Evolutionary conservation across 2,329 filamentous ascomycete genomes (phyloP).

Genomic region (Magnaporthales sp.): DNA sequence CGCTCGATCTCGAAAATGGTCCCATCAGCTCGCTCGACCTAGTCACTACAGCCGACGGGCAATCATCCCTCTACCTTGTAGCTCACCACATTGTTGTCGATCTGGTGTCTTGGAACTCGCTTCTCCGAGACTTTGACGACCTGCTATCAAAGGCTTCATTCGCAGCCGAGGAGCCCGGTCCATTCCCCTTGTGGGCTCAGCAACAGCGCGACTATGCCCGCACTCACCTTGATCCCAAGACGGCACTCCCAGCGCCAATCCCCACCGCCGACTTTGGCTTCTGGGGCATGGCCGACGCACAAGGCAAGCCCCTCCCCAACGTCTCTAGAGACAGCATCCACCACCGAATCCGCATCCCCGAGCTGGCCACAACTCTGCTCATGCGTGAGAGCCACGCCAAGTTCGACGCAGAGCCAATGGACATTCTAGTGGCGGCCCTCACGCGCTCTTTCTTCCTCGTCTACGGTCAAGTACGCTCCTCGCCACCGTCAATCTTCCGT

Average conservation of each 20-base stretch:
- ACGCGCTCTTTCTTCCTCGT: conserved; percentile 45
- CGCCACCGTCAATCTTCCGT: conserved; percentile 42
- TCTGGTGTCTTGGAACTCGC: conserved; percentile 38
- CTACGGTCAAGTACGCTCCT: conserved; percentile 37
- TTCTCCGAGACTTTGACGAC: conserved; percentile 41
- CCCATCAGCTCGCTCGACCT: conserved; percentile 41
- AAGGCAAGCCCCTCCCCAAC: conserved; percentile 20
- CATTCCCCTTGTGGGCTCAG: not conserved
- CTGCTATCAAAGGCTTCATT: conserved; percentile 34
- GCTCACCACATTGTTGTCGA: conserved; percentile 45
- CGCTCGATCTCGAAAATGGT: conserved; percentile 38
- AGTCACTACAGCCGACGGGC: conserved; percentile 33
- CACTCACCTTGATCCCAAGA: not conserved
- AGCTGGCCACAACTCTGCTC: conserved; percentile 31
- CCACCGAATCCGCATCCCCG: conserved; percentile 30
- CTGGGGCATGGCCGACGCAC: conserved; percentile 32
- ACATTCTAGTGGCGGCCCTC: conserved; percentile 44
- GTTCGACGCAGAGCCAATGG: conserved; percentile 41
- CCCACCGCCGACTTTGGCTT: conserved; percentile 31
- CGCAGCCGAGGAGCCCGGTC: conserved; percentile 7
- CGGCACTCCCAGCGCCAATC: not conserved
- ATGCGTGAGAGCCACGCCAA: conserved; percentile 32
- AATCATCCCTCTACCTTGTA: conserved; percentile 37
- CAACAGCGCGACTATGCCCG: not conserved
- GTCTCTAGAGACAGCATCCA: conserved; percentile 33